Percentiles rank a stretch among this genome's conserved stretches.
These are phyloP conservation scores for Gloeopeniophorella convolvens DNA, from an alignment of 768 basidiomycete species.

Conservation along the genomic window DNA sequence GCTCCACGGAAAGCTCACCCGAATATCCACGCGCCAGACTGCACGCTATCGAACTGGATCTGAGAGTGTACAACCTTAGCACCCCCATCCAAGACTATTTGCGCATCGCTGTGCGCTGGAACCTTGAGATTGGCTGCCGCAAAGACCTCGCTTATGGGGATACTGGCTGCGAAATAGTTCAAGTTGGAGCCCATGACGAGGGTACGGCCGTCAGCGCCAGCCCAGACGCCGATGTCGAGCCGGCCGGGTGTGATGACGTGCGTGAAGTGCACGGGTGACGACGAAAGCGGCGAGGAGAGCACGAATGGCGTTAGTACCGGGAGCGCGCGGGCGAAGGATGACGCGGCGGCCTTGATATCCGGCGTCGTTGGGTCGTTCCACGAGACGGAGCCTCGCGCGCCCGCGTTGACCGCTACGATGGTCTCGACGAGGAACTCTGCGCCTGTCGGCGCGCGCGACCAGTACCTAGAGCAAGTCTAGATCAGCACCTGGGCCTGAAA, in stretches of 20 bases:
- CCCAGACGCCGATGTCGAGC: conserved; percentile 15
- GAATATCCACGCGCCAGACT: conserved; percentile 8
- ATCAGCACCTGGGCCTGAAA: not conserved
- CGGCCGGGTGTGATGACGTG: conserved; percentile 3
- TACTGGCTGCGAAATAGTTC: conserved; percentile 3
- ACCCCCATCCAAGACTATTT: conserved; percentile 2
- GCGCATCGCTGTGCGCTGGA: not conserved
- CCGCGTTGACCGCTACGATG: conserved; percentile 64
- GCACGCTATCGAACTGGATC: not conserved
- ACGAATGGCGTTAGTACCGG: conserved; percentile 9
- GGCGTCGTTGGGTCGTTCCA: conserved; percentile 38
- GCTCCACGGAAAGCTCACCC: too few species aligned
- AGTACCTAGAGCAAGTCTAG: conserved; percentile 36
- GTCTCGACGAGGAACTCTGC: conserved; percentile 62
- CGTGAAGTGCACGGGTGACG: conserved; percentile 1
- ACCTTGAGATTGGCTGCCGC: not conserved
- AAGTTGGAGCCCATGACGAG: conserved; percentile 13
- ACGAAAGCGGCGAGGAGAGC: conserved; percentile 1
- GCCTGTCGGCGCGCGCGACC: conserved; percentile 60
- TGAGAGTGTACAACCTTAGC: not conserved
- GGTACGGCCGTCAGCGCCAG: not conserved
- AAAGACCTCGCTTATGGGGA: not conserved
- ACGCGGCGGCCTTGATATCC: conserved; percentile 33
- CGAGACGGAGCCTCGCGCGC: conserved; percentile 43
- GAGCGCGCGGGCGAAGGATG: conserved; percentile 30